Evolutionary conservation across 192 early-diverging fungal genomes (phyloP), one percentile per base, ranked within the genome.

Genomic region (Spizellomyces punctatus): DNA sequence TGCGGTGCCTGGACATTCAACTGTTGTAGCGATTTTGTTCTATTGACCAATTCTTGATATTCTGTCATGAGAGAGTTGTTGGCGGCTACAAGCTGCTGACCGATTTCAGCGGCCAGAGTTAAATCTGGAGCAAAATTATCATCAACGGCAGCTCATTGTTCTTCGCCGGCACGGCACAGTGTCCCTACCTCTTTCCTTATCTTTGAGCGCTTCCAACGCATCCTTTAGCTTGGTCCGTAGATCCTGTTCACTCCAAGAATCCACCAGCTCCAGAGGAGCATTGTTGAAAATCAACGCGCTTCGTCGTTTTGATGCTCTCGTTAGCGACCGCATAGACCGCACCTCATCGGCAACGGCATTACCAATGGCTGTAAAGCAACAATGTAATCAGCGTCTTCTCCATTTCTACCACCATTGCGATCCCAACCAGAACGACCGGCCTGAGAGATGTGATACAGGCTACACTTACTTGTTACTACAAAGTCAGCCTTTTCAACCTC

Each of bases 21-120:
- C 50, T 54, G 50, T 19, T 54, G 50, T 12, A 54, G 50, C 17
- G 59, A 19, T 47, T 64, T 64, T 12, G 41, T 43, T 58, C 47
- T 54, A 8, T 10, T 44, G 3, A 70, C 16, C 10, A 78, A 64
- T 0, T 55, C 62, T 22, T 78, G 63, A 63, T 78, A 78, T 62
- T 78, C 72, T 8, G 16, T 42, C 45, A 66, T 56, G 42, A 78
- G 64, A 12, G 66, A 49, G 19, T 43, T 69, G 67, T 78, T 78
- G 60, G 62, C 69, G 19, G 64, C 67, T 10, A 78, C 77, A 9
- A 78, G 67, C 41, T 78, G 72, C 58, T 69, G 67, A 6, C 77
- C 77, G n/a, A 78, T 74, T 46, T 78, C 77, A 6, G 72, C 77
- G 17, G 77, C 77, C 36, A 78, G 74, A 6, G 50, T 14, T 6